Conservation (phyloP, 495 filamentous ascomycete species). For the Talaromyces ruber region DNA sequence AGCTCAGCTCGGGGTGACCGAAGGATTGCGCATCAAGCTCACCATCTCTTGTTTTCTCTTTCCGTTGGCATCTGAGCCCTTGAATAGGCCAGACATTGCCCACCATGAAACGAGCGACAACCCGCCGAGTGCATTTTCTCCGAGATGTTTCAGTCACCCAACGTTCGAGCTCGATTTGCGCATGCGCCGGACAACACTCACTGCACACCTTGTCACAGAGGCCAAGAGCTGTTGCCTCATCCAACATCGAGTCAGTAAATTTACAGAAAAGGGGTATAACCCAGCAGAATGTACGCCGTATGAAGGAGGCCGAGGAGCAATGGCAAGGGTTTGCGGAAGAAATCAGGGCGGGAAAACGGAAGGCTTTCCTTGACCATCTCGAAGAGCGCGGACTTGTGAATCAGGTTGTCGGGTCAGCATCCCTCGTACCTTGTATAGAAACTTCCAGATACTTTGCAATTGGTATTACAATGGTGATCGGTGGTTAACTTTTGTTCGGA, state of each 20-base stretch:
- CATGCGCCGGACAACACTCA: not conserved
- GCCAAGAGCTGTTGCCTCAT: not conserved
- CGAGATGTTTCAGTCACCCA: not conserved
- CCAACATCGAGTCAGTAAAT: not conserved
- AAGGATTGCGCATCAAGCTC: not conserved
- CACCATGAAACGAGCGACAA: not conserved
- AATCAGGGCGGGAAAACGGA: constrained; percentile 51
- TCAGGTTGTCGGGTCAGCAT: constrained; percentile 67
- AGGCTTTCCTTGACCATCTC: constrained; percentile 59
- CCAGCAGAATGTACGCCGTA: constrained; percentile 38
- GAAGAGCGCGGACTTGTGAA: constrained; percentile 77
- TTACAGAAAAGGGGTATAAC: constrained; percentile 40
- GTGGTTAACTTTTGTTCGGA: constrained; percentile 8
- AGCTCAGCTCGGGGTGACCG: not conserved
- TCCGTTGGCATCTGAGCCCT: not conserved
- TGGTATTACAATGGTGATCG: not conserved
- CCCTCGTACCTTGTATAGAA: not conserved
- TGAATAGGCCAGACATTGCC: not conserved
- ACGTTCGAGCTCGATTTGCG: not conserved
- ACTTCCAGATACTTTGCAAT: not conserved
- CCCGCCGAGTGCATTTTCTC: not conserved
- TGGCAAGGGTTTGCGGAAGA: constrained; percentile 49
- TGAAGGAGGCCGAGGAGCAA: constrained; percentile 41
- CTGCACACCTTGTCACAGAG: not conserved
- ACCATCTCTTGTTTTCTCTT: not conserved